phyloP scores from a whole-genome alignment of 2,329 filamentous ascomycete species.

The Bipolaris zeicola region DNA sequence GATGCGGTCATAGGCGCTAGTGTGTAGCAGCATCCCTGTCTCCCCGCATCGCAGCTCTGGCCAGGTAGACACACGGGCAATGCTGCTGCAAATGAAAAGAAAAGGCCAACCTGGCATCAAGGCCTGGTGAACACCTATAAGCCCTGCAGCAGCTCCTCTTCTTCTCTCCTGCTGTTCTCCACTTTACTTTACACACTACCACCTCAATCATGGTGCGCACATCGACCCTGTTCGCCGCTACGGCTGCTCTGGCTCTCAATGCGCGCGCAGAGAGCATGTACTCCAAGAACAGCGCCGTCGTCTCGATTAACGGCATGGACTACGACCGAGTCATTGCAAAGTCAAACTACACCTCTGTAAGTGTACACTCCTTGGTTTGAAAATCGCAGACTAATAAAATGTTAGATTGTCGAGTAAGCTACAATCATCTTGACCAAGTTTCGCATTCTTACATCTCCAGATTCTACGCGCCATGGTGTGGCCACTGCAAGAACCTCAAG shows the following conservation, averaged over 20 bases:
- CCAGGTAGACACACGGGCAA: conserved; percentile 7
- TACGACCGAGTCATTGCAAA: conserved; percentile 84
- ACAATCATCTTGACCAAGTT: background rate
- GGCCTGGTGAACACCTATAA: conserved; percentile 22
- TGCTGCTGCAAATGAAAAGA: conserved; percentile 11
- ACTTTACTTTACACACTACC: conserved; percentile 6
- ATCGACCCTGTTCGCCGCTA: conserved; percentile 55
- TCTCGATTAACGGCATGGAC: conserved; percentile 78
- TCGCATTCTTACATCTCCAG: conserved; percentile 56
- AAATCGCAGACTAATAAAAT: conserved; percentile 6
- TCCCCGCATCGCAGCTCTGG: conserved; percentile 18
- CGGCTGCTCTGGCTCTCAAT: conserved; percentile 69
- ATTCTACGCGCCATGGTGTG: conserved; percentile 98
- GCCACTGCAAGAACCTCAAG: conserved; percentile 94
- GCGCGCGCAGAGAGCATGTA: conserved; percentile 76
- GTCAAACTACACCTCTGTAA: conserved; percentile 89
- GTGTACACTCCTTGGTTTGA: conserved; percentile 32
- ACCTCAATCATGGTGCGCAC: conserved; percentile 43
- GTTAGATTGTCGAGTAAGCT: conserved; percentile 50
- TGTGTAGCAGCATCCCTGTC: conserved; percentile 9
- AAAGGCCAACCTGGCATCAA: conserved; percentile 22
- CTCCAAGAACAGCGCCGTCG: conserved; percentile 81
- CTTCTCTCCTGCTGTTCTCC: conserved; percentile 6
- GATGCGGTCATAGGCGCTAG: conserved; percentile 18
- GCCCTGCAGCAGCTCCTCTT: conserved; percentile 10